Percentiles rank a stretch among this genome's conserved stretches.
phyloP scores from a whole-genome alignment of 768 basidiomycete species.

The Suillus discolor region DNA sequence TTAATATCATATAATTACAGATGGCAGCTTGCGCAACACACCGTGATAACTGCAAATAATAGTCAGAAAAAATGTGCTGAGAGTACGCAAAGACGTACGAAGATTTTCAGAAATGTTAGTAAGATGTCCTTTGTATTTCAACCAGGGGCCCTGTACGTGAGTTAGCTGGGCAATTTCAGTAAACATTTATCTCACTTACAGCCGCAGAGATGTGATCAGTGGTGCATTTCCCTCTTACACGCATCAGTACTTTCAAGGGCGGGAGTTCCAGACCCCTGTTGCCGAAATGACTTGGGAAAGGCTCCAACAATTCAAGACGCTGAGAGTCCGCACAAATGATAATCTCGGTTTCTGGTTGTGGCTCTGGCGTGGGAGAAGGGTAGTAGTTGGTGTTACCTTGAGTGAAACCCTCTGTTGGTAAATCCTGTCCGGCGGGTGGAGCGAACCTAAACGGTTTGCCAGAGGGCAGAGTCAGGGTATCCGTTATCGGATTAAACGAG shows the following conservation, averaged over 20 bases:
- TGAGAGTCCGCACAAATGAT: constrained; percentile 79
- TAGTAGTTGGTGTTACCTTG: constrained; percentile 75
- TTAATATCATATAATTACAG: not conserved
- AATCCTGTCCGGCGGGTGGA: constrained; percentile 81
- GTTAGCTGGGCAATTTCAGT: not conserved
- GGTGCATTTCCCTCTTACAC: constrained; percentile 97
- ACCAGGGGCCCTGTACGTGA: constrained; percentile 81
- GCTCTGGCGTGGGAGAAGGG: constrained; percentile 71
- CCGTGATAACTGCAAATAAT: constrained; percentile 73
- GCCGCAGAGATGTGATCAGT: constrained; percentile 99
- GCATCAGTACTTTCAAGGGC: constrained; percentile 79
- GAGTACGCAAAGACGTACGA: constrained; percentile 49
- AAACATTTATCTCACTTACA: constrained; percentile 41
- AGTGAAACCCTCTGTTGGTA: constrained; percentile 83
- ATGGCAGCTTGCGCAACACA: constrained; percentile 29
- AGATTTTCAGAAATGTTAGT: constrained; percentile 97
- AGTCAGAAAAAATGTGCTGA: not conserved
- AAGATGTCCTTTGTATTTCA: constrained; percentile 98
- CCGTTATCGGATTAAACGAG: constrained; percentile 91
- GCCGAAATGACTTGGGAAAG: constrained; percentile 81
- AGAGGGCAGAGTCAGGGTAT: constrained; percentile 64
- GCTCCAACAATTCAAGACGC: constrained; percentile 83
- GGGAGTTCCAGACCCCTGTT: constrained; percentile 73
- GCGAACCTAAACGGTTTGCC: constrained; percentile 84
- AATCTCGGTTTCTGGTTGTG: constrained; percentile 75